Percentiles rank a stretch among this genome's conserved stretches.
Conservation (phyloP, 345 rosid species). For the Lepidium africanum region DNA sequence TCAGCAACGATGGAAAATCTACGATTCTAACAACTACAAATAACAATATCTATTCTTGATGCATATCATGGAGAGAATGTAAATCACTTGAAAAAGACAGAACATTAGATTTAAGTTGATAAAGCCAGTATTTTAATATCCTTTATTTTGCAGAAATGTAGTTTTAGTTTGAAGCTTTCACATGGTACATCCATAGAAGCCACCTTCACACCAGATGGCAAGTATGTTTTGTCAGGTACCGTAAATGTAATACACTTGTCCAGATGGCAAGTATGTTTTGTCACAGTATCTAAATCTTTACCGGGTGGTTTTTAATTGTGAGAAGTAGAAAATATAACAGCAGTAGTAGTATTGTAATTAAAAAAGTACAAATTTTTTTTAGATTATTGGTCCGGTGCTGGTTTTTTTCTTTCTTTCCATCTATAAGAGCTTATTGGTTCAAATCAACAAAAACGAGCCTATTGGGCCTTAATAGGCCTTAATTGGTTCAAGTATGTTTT, state of each 20-base stretch:
- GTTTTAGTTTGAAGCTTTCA: slow-evolving; percentile 85
- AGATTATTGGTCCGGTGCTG: neutral
- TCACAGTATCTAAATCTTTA: neutral
- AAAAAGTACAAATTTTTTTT: neutral
- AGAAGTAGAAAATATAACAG: neutral
- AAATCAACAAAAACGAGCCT: neutral
- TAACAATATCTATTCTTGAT: slow-evolving; percentile 75
- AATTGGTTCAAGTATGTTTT: no score
- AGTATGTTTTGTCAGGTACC: slow-evolving; percentile 93
- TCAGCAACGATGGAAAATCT: slow-evolving; percentile 95
- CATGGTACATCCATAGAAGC: slow-evolving; percentile 71
- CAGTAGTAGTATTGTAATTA: neutral
- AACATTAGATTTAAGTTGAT: neutral
- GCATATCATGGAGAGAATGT: slow-evolving; percentile 98
- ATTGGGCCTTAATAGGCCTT: slow-evolving; percentile 4
- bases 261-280: neutral
- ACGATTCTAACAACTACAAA: slow-evolving; percentile 84
- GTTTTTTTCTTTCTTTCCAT: neutral
- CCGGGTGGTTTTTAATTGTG: neutral
- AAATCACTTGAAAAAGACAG: neutral
- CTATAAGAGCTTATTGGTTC: neutral
- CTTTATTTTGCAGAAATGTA: slow-evolving; percentile 55
- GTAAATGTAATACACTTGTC: slow-evolving; percentile 11
- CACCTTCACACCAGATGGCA: slow-evolving; percentile 93
- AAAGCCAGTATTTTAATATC: neutral